Conservation (phyloP, 345 rosid genomes). For the Eucalyptus curtisii region DNA sequence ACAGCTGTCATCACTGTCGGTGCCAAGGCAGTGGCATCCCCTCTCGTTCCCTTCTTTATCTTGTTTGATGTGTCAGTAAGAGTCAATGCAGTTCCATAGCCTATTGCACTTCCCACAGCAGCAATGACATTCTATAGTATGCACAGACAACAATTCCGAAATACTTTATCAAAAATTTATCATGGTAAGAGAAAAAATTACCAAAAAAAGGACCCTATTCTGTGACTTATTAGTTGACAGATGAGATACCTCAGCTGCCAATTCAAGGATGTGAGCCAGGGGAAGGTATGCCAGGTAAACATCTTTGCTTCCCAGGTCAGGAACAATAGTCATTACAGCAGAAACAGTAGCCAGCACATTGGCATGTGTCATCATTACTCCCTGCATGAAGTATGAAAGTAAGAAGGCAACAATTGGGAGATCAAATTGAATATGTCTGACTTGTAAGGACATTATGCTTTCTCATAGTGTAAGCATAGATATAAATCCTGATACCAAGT, state of each 20-base stretch:
- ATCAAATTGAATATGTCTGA: neutral
- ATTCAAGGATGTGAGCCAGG: slow-evolving; percentile 91
- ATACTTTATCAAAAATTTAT: neutral
- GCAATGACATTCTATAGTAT: slow-evolving; percentile 55
- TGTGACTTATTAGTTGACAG: neutral
- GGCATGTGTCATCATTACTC: slow-evolving; percentile 98
- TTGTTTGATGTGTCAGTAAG: slow-evolving; percentile 94
- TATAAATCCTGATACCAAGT: neutral
- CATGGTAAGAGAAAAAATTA: neutral
- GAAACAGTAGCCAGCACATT: slow-evolving; percentile 93
- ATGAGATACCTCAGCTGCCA: slow-evolving; percentile 77
- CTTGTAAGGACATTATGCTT: too few species aligned
- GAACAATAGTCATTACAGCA: slow-evolving; percentile 90
- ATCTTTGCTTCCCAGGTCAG: slow-evolving; percentile 71
- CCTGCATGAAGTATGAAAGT: slow-evolving; percentile 27
- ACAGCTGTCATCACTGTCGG: slow-evolving; percentile 98
- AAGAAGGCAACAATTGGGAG: neutral
- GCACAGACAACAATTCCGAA: neutral
- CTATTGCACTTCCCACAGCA: slow-evolving; percentile 87
- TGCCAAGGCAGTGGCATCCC: slow-evolving; percentile 70
- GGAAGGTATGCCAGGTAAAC: slow-evolving; percentile 87
- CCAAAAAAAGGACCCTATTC: neutral
- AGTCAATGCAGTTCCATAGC: slow-evolving; percentile 92
- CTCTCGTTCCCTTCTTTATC: slow-evolving; percentile 82
- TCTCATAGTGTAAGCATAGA: neutral